These are phyloP conservation scores for Quercus tomentella DNA, from an alignment of 331 rosid genomes.

Conservation along the genomic window DNA sequence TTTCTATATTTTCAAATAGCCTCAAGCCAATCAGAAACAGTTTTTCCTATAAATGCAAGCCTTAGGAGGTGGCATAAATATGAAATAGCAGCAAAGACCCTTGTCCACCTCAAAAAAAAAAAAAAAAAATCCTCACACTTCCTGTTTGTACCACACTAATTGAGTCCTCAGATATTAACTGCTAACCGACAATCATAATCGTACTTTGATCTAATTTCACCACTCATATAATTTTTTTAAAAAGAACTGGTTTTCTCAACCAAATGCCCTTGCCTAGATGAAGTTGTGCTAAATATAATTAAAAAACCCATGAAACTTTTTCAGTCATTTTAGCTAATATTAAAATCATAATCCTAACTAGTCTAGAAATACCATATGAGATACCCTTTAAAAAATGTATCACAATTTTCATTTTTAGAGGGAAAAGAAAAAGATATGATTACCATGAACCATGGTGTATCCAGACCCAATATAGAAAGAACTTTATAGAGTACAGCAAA, in stretches of 20 bases:
- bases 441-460: slow-evolving; percentile 82
- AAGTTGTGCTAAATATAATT: neutral
- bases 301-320: neutral
- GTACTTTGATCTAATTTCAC: neutral
- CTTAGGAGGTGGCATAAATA: neutral
- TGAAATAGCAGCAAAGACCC: neutral
- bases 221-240: neutral
- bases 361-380: neutral
- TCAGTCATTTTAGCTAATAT: neutral
- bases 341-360: neutral
- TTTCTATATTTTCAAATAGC: neutral
- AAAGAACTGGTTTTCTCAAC: too few species aligned
- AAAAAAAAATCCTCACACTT: neutral
- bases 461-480: slow-evolving; percentile 63
- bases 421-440: neutral
- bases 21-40: neutral
- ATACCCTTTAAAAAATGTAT: neutral
- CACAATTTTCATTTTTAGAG: neutral
- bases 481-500: slow-evolving; percentile 68
- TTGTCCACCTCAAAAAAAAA: neutral
- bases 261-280: neutral
- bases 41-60: neutral
- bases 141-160: neutral
- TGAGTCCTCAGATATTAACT: too few species aligned
- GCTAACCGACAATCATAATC: neutral